Base-by-base conservation (phyloP, 306 rosid species). In the Hylodesmum podocarpum region DNA sequence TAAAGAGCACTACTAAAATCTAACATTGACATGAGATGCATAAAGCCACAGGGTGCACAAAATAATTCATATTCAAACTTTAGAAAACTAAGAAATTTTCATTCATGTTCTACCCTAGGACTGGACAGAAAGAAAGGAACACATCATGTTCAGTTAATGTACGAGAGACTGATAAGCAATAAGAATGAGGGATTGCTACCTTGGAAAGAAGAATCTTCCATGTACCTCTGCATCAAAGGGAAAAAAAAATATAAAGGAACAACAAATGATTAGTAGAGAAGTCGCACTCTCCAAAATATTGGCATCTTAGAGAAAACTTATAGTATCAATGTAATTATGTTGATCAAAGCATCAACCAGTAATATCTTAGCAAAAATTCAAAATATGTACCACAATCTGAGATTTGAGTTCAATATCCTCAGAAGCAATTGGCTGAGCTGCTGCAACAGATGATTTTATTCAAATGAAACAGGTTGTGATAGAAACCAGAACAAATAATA, bases 151-250 rank as follows among this genome's bases (percentile, higher is more conserved):
- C n/a, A 47, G 57, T 68, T 31, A 37, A 59, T 16, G 71, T 27
- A 10, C n/a, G n/a, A 16, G 72, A 58, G 76, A 66, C 11, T 57
- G 31, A 62, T 8, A 64, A 43, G 70, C 46, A 76, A 49, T 25
- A 73, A 53, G 28, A 53, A 49, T 37, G 40, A 50, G 72, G 63
- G 68, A 58, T 21, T 25, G 68, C 69, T 82, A 92, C 98, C 97
- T 77, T 90, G 97, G 87, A 94, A 94, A 76, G 96, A 86, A 82
- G 96, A 81, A 82, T 94, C 97, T 80, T 88, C 96, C 96, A 91
- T 90, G 75, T 87, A 94, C 81, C 79, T 85, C 98, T 90, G 95
- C 89, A 78, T 68, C 73, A 80, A 73, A 82, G 65, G 12, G 81
- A 72, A 64, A 66, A 64, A 66, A 10, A 41, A 36, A 66, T 47